Evolutionary conservation across 148 eudicot genomes (phyloP).

Genomic region (Polygonum aviculare): DNA sequence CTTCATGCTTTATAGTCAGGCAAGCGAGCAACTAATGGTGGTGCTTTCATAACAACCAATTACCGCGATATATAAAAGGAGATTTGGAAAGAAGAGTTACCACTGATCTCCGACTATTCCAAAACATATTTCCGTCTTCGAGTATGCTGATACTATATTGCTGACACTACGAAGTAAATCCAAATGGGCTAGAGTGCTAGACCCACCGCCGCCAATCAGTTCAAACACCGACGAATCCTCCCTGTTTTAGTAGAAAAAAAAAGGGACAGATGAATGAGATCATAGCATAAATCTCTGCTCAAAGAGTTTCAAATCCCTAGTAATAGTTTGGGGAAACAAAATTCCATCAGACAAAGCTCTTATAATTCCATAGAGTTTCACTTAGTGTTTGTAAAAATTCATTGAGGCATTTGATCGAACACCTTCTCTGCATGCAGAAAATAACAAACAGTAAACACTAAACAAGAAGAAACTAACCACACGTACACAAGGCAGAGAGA

Average conservation of each 20-base stretch:
- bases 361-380: too few relatives aligned
- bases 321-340: background rate
- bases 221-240: background rate
- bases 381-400: background rate
- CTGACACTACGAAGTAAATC: background rate
- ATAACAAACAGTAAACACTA: too few relatives aligned
- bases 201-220: background rate
- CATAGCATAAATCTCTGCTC: background rate
- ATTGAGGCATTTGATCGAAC: conserved; percentile 5
- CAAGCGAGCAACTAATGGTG: background rate
- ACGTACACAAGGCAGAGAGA: background rate
- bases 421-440: background rate
- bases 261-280: background rate
- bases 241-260: background rate
- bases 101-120: conserved; percentile 2
- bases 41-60: background rate
- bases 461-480: conserved; percentile 1
- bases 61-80: background rate
- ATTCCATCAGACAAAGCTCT: background rate
- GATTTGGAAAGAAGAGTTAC: background rate
- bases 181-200: background rate
- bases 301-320: too few relatives aligned
- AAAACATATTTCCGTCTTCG: conserved; percentile 6
- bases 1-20: background rate
- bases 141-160: background rate